Evolutionary conservation across 345 rosid species (phyloP), one percentile per base, ranked within the genome.

Genomic region (Heritiera littoralis): DNA sequence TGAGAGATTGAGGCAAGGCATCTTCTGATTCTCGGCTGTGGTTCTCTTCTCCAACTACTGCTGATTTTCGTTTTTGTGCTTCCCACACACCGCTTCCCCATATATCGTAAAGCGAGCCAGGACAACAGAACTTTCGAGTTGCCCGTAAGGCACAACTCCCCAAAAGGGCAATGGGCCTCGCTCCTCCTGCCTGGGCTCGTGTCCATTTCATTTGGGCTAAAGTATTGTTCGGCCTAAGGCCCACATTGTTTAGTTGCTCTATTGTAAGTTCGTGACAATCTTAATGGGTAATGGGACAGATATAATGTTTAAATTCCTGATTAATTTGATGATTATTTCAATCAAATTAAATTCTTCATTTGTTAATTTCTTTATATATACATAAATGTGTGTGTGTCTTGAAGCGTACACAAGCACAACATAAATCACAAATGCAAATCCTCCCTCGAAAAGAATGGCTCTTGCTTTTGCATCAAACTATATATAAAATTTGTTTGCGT

Each of bases 1-100:
- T 18, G 98, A 89, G 82, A 93, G 78, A 84, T 89, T 92, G 56
- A 92, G 84, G 89, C 97, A 92, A 83, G 97, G 97, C 98, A 94
- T 92, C 78, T 85, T 77, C 77, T 76, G 9, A n/a, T 23, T 15
- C 69, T 48, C 32, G 32, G 45, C 65, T 40, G 58, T 30, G 40
- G 13, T n/a, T 71, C 72, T 76, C 38, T 59, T 75, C 78, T 59
- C 55, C 68, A 23, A 40, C 66, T 40, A 40, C 66, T 20, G 4
- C 66, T 12, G 40, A 30, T 23, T 28, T 30, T 30, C 35, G 0
- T 23, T 23, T 23, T 23, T 23, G 28, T 23, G 28, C 28, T 23
- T 23, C 28, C 28, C 28, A 23, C 28, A 23, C 28, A 23, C 28
- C 28, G 28, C 28, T 23, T 23, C 28, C 28, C 38, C 38, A 35